Base-by-base conservation (phyloP, 352 stramenopile genomes). In the Phytophthora syringae region DNA sequence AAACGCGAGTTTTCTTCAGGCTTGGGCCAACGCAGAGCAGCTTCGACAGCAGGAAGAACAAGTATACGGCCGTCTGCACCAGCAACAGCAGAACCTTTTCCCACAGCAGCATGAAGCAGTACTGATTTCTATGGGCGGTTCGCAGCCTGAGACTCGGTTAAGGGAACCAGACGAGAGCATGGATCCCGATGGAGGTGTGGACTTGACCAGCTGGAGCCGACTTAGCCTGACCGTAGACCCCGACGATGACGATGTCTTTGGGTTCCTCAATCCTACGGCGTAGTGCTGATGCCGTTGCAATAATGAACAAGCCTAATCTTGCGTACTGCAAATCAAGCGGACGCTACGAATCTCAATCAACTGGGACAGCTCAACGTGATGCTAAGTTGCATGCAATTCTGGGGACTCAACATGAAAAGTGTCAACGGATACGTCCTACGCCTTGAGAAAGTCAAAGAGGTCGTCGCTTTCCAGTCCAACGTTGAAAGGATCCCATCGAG, bases 391-490 rank as follows among this genome's bases (percentile, higher is more conserved):
- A 10, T 32, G 9, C 27, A 9, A 32, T 9, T 5, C 9, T 32
- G 9, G 27, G 27, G n/a, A n/a, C n/a, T n/a, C n/a, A n/a, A n/a
- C n/a, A n/a, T n/a, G n/a, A n/a, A n/a, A n/a, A n/a, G n/a, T n/a
- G n/a, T n/a, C n/a, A n/a, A n/a, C n/a, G n/a, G n/a, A n/a, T n/a
- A n/a, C n/a, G n/a, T 34, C 12, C 71, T 84, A 91, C 37, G 79
- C 70, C 47, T 89, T 85, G 47, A 93, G 61, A 70, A 94, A 94
- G 42, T 86, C 78, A 58, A 94, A 94, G 15, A 94, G 69, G 28
- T 93, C 82, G 44, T 91, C 80, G 30, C 88, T 80, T 59, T 88
- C 82, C 59, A 93, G 66, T 24, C 70, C 76, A 43, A 92, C 80
- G 57, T 90, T 77, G 63, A 93, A 86, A 24, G 78, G 74, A 30